Evolutionary conservation across 306 rosid genomes (phyloP).

Genomic region (Sicyos baderoa): DNA sequence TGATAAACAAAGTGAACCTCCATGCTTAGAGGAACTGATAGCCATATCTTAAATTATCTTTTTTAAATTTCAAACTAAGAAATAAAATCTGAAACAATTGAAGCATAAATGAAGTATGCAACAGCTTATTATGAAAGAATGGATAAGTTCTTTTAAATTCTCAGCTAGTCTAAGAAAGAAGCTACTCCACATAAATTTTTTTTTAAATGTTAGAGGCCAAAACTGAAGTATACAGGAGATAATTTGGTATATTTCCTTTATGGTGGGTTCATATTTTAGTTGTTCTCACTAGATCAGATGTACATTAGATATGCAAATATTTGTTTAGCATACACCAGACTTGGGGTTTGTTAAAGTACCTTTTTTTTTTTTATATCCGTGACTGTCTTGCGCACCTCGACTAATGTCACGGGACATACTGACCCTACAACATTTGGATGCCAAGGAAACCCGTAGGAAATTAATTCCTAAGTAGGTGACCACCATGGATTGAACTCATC

Average conservation of each 20-base stretch:
- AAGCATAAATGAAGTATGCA: conserved; percentile 1
- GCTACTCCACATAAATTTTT: neutral
- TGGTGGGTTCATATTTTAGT: conserved; percentile 4
- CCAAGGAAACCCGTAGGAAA: too few species aligned
- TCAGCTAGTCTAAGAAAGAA: neutral
- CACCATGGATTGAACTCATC: too few species aligned
- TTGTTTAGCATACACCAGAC: neutral
- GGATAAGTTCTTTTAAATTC: neutral
- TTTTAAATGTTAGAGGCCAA: neutral
- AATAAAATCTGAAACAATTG: neutral
- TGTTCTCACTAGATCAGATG: neutral
- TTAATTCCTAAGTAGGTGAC: too few species aligned
- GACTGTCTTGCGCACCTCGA: too few species aligned
- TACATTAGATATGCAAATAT: neutral
- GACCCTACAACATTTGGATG: too few species aligned
- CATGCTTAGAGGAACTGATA: neutral
- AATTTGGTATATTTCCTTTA: neutral
- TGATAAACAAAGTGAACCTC: neutral
- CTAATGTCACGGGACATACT: too few species aligned
- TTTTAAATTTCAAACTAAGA: neutral
- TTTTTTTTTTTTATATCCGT: too few species aligned
- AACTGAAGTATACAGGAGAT: neutral
- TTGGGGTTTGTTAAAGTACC: neutral
- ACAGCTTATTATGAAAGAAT: neutral
- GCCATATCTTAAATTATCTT: neutral